Evolutionary conservation across 2,329 filamentous ascomycete genomes (phyloP), one percentile per base, ranked within the genome.

Genomic region (Neurospora sp.): DNA sequence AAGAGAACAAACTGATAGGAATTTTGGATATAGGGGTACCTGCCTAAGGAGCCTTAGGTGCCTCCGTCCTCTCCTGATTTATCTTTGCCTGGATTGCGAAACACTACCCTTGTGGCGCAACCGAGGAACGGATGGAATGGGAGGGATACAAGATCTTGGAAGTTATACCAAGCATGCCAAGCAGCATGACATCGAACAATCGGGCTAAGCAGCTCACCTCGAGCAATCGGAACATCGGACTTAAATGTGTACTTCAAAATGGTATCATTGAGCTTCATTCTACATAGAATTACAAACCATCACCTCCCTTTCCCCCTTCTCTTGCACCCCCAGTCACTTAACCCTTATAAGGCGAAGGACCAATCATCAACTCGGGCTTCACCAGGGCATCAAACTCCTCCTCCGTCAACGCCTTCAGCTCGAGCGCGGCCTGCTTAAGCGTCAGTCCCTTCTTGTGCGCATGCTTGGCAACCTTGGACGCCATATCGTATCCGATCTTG

Each of bases 361-460:
- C 90, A 78, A 99, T 86, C 95, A 99, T 99, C 78, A 98, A 87
- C 84, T 98, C 95, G 33, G 96, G 96, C 77, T 89, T 89, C 74
- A 99, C 96, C 74, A 96, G 86, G 75, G 88, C 86, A 81, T 97
- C 93, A 79, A 98, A 98, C 79, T 97, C 94, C 78, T 92, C 92
- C 78, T 90, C 89, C 74, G 89, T 95, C 75, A 98, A 84, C 66
- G 93, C 95, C 75, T 97, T 88, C 74, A 99, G 87, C 85, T 98
- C 92, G 86, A 98, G 89, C 23, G 96, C 95, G 77, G 91, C 95
- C 83, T 97, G 84, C 86, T 97, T 97, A 71, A 99, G 87, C 33
- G 93, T 97, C 68, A 95, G 83, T 40, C 93, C 93, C 88, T 98
- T 98, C 88, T 97, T 97, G 85, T 99, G 96, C 17, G 96, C 96